Conservation (phyloP, 306 rosid genomes). For the Corylus americana region DNA sequence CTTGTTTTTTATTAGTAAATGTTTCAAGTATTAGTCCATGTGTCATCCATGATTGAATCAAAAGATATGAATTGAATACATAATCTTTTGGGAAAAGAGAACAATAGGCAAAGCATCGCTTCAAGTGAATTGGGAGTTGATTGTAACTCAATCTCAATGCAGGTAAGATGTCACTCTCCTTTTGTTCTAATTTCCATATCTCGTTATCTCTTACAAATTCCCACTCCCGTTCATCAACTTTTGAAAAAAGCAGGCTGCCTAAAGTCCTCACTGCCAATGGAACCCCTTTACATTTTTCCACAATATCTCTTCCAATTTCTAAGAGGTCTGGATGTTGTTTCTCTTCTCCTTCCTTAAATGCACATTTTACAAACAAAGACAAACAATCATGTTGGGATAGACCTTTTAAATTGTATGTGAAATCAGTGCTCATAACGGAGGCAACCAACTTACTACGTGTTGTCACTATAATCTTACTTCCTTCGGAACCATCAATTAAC, state of each 20-base stretch:
- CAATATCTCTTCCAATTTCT: conserved; percentile 20
- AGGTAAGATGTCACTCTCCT: conserved; percentile 6
- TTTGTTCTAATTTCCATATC: conserved; percentile 5
- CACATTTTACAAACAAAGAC: conserved; percentile 14
- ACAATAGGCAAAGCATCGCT: conserved; percentile 33
- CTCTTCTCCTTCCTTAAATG: conserved; percentile 11
- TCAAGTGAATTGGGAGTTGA: conserved; percentile 4
- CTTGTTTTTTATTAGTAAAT: too few relatives aligned
- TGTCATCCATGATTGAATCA: background rate
- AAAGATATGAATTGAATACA: background rate
- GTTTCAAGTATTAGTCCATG: too few relatives aligned
- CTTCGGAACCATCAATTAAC: background rate
- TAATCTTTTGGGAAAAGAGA: conserved; percentile 27
- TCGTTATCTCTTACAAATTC: background rate
- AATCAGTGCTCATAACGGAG: background rate
- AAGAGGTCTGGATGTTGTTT: conserved; percentile 22
- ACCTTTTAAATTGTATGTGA: background rate
- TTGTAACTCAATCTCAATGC: conserved; percentile 27
- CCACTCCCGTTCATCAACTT: conserved; percentile 28
- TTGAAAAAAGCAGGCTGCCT: conserved; percentile 25
- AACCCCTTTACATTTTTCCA: conserved; percentile 25
- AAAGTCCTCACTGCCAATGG: conserved; percentile 32
- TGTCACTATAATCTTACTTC: background rate
- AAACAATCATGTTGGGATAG: background rate
- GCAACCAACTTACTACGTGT: background rate